A percentile compares a stretch with the other conserved stretches of the same genome.
These are phyloP conservation scores for Penicillium sclerotigenum DNA, from an alignment of 2,329 filamentous ascomycete species.

Conservation along the genomic window DNA sequence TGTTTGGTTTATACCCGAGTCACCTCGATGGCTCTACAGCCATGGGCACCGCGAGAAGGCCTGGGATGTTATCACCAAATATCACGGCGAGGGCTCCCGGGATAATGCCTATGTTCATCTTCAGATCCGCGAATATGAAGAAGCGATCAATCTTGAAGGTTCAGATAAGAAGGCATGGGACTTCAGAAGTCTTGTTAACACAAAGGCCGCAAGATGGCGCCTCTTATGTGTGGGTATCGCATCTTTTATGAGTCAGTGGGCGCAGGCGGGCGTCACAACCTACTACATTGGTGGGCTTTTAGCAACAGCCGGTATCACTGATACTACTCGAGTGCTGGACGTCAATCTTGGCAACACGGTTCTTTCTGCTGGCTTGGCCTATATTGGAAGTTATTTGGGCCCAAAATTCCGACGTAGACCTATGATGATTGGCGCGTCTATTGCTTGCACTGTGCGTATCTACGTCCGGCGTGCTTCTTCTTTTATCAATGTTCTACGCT, in stretches of 20 bases:
- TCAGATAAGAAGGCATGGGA: conserved; percentile 57
- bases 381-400: conserved; percentile 53
- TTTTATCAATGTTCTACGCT: background rate
- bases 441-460: conserved; percentile 1
- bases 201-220: conserved; percentile 44
- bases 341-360: conserved; percentile 56
- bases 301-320: conserved; percentile 50
- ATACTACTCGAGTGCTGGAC: conserved; percentile 51
- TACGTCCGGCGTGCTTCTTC: background rate
- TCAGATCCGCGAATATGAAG: conserved; percentile 35
- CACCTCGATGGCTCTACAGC: conserved; percentile 59
- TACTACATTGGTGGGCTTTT: conserved; percentile 57
- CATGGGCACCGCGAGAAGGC: conserved; percentile 58
- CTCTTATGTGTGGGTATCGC: conserved; percentile 51
- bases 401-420: conserved; percentile 59
- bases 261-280: conserved; percentile 39
- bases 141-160: conserved; percentile 30
- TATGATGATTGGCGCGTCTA: conserved; percentile 36
- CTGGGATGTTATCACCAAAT: conserved; percentile 54
- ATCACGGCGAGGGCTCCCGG: conserved; percentile 52
- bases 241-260: conserved; percentile 52
- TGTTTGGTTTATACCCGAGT: conserved; percentile 55
- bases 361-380: conserved; percentile 46
- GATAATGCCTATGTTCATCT: conserved; percentile 32
- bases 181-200: conserved; percentile 1